Evolutionary conservation across 2,329 filamentous ascomycete species (phyloP), one percentile per base, ranked within the genome.

Genomic region (Massarina eburnea): DNA sequence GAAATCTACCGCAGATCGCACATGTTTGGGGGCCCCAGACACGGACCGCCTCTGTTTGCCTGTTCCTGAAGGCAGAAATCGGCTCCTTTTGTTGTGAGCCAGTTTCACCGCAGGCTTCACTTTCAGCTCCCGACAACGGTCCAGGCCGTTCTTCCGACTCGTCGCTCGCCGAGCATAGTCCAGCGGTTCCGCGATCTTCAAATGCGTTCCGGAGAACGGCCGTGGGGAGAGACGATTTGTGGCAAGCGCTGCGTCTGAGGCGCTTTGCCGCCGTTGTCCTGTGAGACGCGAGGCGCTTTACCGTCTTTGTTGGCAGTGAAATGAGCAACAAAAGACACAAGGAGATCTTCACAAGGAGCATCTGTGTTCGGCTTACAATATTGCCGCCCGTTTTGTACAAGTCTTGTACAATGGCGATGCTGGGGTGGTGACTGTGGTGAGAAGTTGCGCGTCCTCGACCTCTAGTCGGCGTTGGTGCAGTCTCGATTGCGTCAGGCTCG

Each of bases 61-160:
- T 42, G 39, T 43, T 43, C 35, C 40, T 43, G 39, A 37, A 19
- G 35, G n/a, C 24, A 21, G 18, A 27, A 40, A 29, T 40, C 12
- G 30, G 12, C 22, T 14, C 10, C 39, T 20, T n/a, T 6, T 27
- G 21, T 39, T 14, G 14, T 15, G 24, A 21, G 24, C 15, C 3
- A 29, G 22, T 26, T 26, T 39, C 21, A 26, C 9, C 33, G 33
- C 6, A 4, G 8, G 14, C 20, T 34, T 15, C 15, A 19, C 15
- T 19, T 3, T 20, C 18, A 20, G 6, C 33, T 19, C 6, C 5
- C 34, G n/a, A 37, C 17, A 37, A 37, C 21, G 34, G 19, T n/a
- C 18, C 34, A 37, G 34, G 10, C 34, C 34, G 19, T 22, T 35
- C 32, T 9, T 26, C 6, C 24, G 24, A 26, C 24, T 26, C 24